Base-by-base conservation (phyloP, 805 yeast genomes). In the Saturnispora saitoi region DNA sequence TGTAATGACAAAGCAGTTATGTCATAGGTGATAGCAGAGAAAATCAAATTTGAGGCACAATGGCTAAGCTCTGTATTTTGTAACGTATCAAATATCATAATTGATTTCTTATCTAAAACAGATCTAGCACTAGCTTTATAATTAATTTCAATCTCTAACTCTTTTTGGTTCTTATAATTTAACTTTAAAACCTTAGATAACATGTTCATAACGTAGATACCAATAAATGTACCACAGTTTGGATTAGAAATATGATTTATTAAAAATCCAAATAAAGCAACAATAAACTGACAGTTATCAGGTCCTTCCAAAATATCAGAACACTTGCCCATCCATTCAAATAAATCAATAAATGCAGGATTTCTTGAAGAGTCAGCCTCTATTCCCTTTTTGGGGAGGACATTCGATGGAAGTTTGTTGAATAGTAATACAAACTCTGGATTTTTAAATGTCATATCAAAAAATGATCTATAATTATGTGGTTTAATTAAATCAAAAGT, bases 401-500 rank as follows among this genome's bases (percentile, higher is more conserved):
- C 24, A n/a, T 42, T 40, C 6, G 50, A 47, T 11, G 56, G 44
- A 43, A 55, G 56, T 46, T 40, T 37, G 4, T 53, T 53, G 28
- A 81, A 58, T 45, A 62, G 66, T 15, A 63, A 64, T 0, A 67
- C 57, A 54, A 70, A 79, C 42, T 69, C 64, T 1, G 81, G 79
- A 55, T 76, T 80, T 17, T 75, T 74, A 42, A 83, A 70, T 1
- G 83, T 68, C 15, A 79, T 71, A 53, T 83, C 89, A 45, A 84
- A 61, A 40, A 81, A 67, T 51, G 78, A 80, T 51, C 74, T 76
- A 2, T 76, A 75, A 51, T 68, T 74, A 48, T 59, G 66, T 0
- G 86, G 86, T 1, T 73, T 66, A 3, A 80, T 70, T 24, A 65
- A 55, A 0, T 60, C 56, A 91, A 93, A 86, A 50, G 81, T 76